Conservation (phyloP, 345 rosid genomes). For the Pistacia integerrima region DNA sequence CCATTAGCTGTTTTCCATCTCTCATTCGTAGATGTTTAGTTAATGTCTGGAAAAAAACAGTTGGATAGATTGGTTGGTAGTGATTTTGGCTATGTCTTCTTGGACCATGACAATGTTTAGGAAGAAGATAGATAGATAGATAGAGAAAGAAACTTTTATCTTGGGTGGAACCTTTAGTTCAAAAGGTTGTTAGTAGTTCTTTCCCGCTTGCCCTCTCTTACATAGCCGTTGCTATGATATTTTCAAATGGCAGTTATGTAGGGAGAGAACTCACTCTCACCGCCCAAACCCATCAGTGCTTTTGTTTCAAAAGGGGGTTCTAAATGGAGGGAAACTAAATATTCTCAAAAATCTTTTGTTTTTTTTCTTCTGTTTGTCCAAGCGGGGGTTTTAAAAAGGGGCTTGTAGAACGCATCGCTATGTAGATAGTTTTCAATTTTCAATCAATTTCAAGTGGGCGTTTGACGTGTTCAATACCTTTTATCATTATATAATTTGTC, state of each 20-base stretch:
- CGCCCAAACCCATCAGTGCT: slow-evolving; percentile 27
- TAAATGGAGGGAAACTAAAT: slow-evolving; percentile 25
- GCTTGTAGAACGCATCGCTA: neutral
- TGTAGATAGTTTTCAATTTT: slow-evolving; percentile 8
- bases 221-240: slow-evolving; percentile 34
- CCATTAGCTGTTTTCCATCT: slow-evolving; percentile 19
- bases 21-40: slow-evolving; percentile 11
- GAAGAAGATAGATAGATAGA: slow-evolving; percentile 7
- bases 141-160: neutral
- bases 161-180: slow-evolving; percentile 32
- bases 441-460: slow-evolving; percentile 5
- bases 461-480: neutral
- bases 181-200: slow-evolving; percentile 41
- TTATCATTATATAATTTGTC: neutral
- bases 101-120: slow-evolving; percentile 22
- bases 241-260: slow-evolving; percentile 50
- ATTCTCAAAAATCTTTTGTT: neutral
- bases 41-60: slow-evolving; percentile 19
- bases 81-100: slow-evolving; percentile 22
- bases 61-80: slow-evolving; percentile 20
- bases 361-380: neutral
- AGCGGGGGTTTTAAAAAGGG: neutral
- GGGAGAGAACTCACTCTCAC: slow-evolving; percentile 26
- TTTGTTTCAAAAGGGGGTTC: slow-evolving; percentile 1
- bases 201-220: slow-evolving; percentile 26